Conservation (phyloP, 1,284 basidiomycete species). For the Moniliella sp. region DNA sequence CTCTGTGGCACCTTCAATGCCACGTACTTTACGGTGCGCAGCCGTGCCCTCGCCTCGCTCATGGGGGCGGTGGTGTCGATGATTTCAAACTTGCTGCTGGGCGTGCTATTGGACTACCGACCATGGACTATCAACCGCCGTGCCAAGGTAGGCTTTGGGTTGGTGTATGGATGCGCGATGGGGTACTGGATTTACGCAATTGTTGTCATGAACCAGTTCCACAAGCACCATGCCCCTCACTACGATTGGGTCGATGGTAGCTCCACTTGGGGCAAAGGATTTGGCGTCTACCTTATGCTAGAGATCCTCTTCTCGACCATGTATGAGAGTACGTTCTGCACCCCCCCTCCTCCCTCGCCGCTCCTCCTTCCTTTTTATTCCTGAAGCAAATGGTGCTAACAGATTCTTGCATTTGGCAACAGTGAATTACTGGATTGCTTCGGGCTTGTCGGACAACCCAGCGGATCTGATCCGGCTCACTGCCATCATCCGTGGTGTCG, state of each 20-base stretch:
- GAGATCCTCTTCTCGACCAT: conserved; percentile 18
- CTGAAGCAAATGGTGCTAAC: conserved; percentile 3
- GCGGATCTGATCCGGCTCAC: conserved; percentile 23
- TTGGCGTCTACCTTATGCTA: conserved; percentile 23
- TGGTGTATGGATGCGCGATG: conserved; percentile 14
- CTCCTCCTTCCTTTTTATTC: not conserved
- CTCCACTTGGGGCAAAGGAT: conserved; percentile 20
- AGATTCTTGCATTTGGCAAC: conserved; percentile 9
- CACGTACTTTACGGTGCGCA: conserved; percentile 13
- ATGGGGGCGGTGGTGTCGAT: conserved; percentile 25
- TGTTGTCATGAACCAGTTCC: conserved; percentile 10
- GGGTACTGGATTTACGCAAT: conserved; percentile 31
- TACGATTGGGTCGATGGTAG: conserved; percentile 20
- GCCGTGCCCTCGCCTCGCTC: conserved; percentile 33
- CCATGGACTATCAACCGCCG: conserved; percentile 17
- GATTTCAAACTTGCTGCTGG: conserved; percentile 26
- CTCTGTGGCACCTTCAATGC: conserved; percentile 28
- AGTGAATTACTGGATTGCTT: conserved; percentile 23
- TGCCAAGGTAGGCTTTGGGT: conserved; percentile 12
- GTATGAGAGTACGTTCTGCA: not conserved
- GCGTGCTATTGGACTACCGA: conserved; percentile 30
- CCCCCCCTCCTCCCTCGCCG: conserved; percentile 1
- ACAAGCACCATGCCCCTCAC: conserved; percentile 6
- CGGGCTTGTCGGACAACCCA: conserved; percentile 9
- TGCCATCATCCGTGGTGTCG: conserved; percentile 21